Evolutionary conservation across 2,329 filamentous ascomycete species (phyloP).

Genomic region (Tolypocladium tundrense): DNA sequence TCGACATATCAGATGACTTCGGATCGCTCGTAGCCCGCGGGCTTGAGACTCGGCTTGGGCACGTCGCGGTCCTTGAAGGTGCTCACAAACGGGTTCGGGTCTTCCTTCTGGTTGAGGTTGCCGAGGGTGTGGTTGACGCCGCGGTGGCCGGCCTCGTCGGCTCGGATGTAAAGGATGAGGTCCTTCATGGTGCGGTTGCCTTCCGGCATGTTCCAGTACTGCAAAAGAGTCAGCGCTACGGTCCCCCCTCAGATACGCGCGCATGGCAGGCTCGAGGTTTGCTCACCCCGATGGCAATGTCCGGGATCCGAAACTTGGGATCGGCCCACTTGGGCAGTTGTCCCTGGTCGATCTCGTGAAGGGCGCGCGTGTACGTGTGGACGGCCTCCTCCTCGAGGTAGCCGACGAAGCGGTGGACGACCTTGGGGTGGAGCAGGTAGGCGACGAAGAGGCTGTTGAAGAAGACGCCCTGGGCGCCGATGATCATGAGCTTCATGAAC

Average conservation of each 20-base stretch:
- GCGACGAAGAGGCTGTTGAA: conserved; percentile 89
- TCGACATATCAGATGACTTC: conserved; percentile 54
- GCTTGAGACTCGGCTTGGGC: conserved; percentile 56
- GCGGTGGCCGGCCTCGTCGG: conserved; percentile 81
- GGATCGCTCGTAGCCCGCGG: conserved; percentile 70
- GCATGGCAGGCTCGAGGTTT: not conserved
- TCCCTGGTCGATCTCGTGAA: conserved; percentile 79
- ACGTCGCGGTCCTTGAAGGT: conserved; percentile 61
- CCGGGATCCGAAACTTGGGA: conserved; percentile 62
- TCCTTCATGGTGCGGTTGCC: conserved; percentile 74
- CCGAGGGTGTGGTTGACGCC: conserved; percentile 94
- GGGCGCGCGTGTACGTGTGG: conserved; percentile 83
- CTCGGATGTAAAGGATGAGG: conserved; percentile 76
- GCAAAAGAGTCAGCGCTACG: not conserved
- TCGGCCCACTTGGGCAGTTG: conserved; percentile 71
- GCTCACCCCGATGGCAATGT: conserved; percentile 63
- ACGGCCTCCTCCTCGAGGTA: conserved; percentile 98
- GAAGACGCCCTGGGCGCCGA: conserved; percentile 90
- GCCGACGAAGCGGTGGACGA: conserved; percentile 89
- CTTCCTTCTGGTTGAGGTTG: conserved; percentile 73
- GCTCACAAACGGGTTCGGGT: conserved; percentile 88
- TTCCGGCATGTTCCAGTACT: conserved; percentile 92
- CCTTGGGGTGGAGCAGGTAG: conserved; percentile 78
- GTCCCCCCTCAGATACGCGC: not conserved
- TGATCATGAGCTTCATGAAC: conserved; percentile 88